phyloP scores from a whole-genome alignment of 345 rosid genomes.

The Salix koriyanagi region DNA sequence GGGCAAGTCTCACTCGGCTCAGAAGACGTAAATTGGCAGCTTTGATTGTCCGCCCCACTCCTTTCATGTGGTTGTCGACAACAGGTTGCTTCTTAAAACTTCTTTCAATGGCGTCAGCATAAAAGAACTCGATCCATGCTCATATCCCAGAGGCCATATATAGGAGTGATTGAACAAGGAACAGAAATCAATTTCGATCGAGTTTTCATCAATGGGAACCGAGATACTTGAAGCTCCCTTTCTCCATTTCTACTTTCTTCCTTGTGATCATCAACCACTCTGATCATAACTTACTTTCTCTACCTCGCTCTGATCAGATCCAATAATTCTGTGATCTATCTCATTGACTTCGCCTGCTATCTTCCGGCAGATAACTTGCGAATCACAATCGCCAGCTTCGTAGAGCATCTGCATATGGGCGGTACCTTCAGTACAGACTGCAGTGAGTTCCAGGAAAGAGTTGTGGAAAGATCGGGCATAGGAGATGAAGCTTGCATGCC shows the following conservation, averaged over 20 bases:
- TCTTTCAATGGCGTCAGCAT: background rate
- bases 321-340: conserved; percentile 34
- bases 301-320: conserved; percentile 23
- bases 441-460: conserved; percentile 41
- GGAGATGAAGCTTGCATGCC: conserved; percentile 55
- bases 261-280: conserved; percentile 8
- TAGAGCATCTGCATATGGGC: conserved; percentile 31
- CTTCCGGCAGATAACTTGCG: conserved; percentile 43
- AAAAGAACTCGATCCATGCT: background rate
- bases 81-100: background rate
- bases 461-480: conserved; percentile 51
- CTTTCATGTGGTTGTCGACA: background rate
- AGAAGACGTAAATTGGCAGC: background rate
- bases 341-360: conserved; percentile 54
- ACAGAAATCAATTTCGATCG: background rate
- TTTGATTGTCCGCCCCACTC: background rate
- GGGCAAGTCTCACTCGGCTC: too few relatives aligned
- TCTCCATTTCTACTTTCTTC: conserved; percentile 15
- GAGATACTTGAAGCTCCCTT: background rate
- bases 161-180: background rate
- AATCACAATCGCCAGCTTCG: conserved; percentile 27
- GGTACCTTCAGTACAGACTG: conserved; percentile 28
- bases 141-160: background rate
- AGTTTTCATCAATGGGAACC: background rate
- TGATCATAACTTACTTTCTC: conserved; percentile 10